Evolutionary conservation across 2,329 filamentous ascomycete genomes (phyloP).

Genomic region (Beauveria bassiana): DNA sequence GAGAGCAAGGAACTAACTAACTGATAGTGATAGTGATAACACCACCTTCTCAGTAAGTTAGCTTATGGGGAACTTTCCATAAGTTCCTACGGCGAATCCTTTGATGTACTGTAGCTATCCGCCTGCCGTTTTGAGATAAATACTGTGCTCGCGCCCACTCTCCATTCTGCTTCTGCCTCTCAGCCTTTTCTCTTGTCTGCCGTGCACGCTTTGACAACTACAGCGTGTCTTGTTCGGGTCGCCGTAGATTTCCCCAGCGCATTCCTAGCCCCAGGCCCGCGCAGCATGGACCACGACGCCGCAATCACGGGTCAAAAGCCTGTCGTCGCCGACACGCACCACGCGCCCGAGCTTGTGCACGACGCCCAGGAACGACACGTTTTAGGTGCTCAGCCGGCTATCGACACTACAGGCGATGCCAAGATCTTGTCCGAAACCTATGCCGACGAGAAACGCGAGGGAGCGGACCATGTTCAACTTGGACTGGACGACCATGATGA

Average conservation of each 20-base stretch:
- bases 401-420: constrained; percentile 11
- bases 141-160: neutral
- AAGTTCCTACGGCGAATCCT: neutral
- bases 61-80: neutral
- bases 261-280: too few species aligned
- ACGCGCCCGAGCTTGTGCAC: neutral
- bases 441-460: neutral
- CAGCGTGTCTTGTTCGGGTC: neutral
- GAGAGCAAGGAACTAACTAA: neutral
- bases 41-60: neutral
- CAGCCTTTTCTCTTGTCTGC: neutral
- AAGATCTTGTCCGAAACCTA: neutral
- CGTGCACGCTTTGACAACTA: neutral
- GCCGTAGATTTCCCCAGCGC: neutral
- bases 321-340: neutral
- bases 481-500: constrained; percentile 19
- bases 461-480: neutral
- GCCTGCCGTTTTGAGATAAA: neutral
- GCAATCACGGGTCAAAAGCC: constrained; percentile 2
- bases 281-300: constrained; percentile 4
- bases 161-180: neutral
- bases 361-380: neutral
- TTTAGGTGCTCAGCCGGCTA: constrained; percentile 11
- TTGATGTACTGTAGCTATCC: neutral
- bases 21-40: neutral